Evolutionary conservation across 805 yeast genomes (phyloP).

Genomic region (Saturnispora silvae): DNA sequence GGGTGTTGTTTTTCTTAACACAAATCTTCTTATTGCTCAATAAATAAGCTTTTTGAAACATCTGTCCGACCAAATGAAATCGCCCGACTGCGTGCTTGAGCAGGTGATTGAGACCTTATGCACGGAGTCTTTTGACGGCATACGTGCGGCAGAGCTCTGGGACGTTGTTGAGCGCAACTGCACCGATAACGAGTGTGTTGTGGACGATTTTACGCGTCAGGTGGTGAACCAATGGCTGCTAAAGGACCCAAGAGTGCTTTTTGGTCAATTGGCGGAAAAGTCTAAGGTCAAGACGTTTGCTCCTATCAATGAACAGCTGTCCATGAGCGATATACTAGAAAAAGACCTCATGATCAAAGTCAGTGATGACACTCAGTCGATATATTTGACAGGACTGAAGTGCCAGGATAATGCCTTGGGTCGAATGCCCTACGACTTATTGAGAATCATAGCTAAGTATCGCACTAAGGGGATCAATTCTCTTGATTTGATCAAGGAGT

Average conservation of each 20-base stretch:
- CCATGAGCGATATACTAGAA: not conserved
- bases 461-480: slow-evolving; percentile 51
- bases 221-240: slow-evolving; percentile 31
- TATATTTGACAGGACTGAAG: slow-evolving; percentile 45
- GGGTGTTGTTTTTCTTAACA: too few species aligned
- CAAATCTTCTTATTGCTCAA: not conserved
- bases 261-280: slow-evolving; percentile 6
- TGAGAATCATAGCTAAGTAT: slow-evolving; percentile 49
- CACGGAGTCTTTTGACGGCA: slow-evolving; percentile 27
- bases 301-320: not conserved
- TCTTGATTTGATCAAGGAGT: slow-evolving; percentile 39
- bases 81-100: slow-evolving; percentile 29
- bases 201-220: slow-evolving; percentile 25
- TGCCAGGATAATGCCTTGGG: slow-evolving; percentile 45
- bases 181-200: not conserved
- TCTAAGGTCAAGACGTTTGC: not conserved
- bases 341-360: slow-evolving; percentile 25
- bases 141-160: slow-evolving; percentile 27
- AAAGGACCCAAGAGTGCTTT: slow-evolving; percentile 19
- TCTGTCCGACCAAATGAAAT: slow-evolving; percentile 5
- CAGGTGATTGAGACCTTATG: slow-evolving; percentile 25
- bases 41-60: not conserved
- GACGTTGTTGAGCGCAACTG: slow-evolving; percentile 13
- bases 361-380: slow-evolving; percentile 46
- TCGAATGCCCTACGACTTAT: slow-evolving; percentile 40